A percentile compares a stretch with the other conserved stretches of the same genome.
Conservation (phyloP, 2,329 filamentous ascomycete species). For the Hypoxylon sp. region DNA sequence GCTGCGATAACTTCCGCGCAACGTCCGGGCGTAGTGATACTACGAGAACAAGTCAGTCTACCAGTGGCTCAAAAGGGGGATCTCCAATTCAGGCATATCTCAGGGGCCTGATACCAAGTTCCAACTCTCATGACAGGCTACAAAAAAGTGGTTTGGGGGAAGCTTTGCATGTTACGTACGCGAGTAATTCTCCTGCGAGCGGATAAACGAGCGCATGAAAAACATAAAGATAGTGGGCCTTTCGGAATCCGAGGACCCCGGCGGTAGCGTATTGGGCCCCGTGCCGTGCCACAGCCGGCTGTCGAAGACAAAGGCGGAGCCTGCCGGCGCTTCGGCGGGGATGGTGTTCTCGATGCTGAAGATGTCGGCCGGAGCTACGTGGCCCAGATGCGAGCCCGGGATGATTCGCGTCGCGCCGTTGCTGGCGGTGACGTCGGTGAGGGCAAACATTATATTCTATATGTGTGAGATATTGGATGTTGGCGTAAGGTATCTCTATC, state of each 20-base stretch:
- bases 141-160: neutral
- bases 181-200: conserved; percentile 53
- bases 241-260: conserved; percentile 39
- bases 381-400: conserved; percentile 45
- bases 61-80: no score
- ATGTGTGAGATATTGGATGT: neutral
- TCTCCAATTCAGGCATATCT: neutral
- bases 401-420: conserved; percentile 53
- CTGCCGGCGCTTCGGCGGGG: conserved; percentile 49
- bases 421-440: conserved; percentile 52
- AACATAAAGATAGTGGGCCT: conserved; percentile 51
- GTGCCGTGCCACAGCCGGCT: conserved; percentile 53
- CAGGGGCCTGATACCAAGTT: neutral
- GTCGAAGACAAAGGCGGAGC: conserved; percentile 50
- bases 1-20: conserved; percentile 38
- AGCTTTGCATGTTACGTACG: neutral
- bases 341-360: conserved; percentile 47
- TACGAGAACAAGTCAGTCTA: neutral
- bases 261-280: conserved; percentile 44
- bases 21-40: conserved; percentile 52
- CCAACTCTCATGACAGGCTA: neutral
- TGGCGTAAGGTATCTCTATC: neutral
- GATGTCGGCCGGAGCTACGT: conserved; percentile 46
- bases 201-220: conserved; percentile 53
- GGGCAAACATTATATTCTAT: conserved; percentile 21